Evolutionary conservation across 345 rosid genomes (phyloP).

Genomic region (Moricandia moricandioides): DNA sequence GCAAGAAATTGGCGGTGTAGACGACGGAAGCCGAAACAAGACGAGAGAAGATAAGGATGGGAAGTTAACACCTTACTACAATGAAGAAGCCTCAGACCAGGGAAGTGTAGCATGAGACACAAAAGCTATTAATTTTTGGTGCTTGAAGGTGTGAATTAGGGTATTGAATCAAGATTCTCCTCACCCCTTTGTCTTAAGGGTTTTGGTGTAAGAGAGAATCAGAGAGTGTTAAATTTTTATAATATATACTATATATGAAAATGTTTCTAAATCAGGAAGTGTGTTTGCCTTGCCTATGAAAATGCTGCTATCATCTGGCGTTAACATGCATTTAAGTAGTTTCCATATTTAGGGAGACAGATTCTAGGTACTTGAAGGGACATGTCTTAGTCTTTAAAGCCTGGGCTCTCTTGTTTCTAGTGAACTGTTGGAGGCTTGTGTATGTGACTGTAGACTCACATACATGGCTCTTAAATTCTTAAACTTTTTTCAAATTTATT

Average conservation of each 20-base stretch:
- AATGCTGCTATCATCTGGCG: neutral
- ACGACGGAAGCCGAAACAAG: constrained; percentile 32
- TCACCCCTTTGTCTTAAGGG: neutral
- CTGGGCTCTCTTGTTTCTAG: constrained; percentile 21
- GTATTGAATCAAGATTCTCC: constrained; percentile 30
- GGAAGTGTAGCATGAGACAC: constrained; percentile 68
- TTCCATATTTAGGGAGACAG: constrained; percentile 19
- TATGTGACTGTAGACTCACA: constrained; percentile 35
- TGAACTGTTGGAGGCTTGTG: constrained; percentile 21
- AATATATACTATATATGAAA: neutral
- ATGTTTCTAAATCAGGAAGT: constrained; percentile 7
- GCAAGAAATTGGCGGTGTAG: constrained; percentile 66
- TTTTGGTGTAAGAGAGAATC: constrained; percentile 23
- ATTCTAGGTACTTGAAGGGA: constrained; percentile 13
- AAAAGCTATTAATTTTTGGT: constrained; percentile 29
- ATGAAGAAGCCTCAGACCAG: constrained; percentile 73
- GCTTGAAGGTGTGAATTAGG: constrained; percentile 31
- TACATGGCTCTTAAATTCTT: constrained; percentile 34
- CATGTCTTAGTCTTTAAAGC: constrained; percentile 22
- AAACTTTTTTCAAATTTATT: neutral
- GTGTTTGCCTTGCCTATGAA: constrained; percentile 5
- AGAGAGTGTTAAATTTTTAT: neutral
- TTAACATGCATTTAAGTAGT: constrained; percentile 27
- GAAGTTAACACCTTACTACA: constrained; percentile 82
- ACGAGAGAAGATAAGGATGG: constrained; percentile 50